A percentile compares a stretch with the other conserved stretches of the same genome.
Evolutionary conservation across 164 flowering plant species (phyloP).

Genomic region (Umbilicus rupestris): DNA sequence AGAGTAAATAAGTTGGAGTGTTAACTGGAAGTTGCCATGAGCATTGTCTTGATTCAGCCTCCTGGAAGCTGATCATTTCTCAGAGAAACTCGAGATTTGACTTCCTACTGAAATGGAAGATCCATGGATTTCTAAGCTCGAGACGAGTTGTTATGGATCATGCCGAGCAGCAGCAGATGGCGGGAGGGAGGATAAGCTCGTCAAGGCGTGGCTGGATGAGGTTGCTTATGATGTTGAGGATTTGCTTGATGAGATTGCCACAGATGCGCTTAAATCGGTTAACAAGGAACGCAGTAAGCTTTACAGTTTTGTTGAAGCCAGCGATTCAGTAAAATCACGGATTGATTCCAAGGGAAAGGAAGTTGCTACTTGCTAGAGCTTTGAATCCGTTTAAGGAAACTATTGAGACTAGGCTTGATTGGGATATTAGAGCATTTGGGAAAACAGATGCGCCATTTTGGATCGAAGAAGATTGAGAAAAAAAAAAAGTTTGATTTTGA

Average conservation of each 20-base stretch:
- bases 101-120: too few species aligned
- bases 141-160: too few species aligned
- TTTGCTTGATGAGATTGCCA: slow-evolving; percentile 12
- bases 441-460: background rate
- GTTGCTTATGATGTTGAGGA: slow-evolving; percentile 11
- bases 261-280: background rate
- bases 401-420: background rate
- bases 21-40: too few species aligned
- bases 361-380: background rate
- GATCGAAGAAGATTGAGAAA: background rate
- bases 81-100: too few species aligned
- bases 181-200: too few species aligned
- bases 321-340: background rate
- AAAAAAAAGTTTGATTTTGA: too few species aligned
- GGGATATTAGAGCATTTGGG: background rate
- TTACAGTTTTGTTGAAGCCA: background rate
- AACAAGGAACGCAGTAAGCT: background rate
- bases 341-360: background rate
- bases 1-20: too few species aligned
- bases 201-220: too few species aligned
- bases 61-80: too few species aligned
- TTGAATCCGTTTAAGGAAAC: background rate
- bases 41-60: too few species aligned
- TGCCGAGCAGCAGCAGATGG: too few species aligned
- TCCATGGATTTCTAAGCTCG: too few species aligned